phyloP scores from a whole-genome alignment of 73 alveolate genomes.

The Paramecium tetraurelia region DNA sequence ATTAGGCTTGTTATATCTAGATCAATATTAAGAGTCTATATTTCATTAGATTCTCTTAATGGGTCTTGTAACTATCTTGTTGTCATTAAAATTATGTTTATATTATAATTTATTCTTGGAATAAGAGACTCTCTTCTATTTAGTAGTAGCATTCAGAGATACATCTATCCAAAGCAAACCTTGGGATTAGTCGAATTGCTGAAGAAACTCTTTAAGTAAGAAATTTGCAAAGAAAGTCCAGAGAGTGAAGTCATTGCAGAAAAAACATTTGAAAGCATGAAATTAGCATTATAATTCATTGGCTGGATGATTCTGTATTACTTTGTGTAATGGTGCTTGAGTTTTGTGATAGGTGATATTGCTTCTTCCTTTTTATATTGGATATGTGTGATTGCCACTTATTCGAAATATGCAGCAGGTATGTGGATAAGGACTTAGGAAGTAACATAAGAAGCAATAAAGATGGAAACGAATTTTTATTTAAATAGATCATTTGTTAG shows the following conservation, averaged over 20 bases:
- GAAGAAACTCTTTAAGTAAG: neutral
- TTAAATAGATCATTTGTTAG: neutral
- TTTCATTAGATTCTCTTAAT: neutral
- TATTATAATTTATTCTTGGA: constrained; percentile 33
- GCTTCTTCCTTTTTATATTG: neutral
- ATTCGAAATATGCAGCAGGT: constrained; percentile 2
- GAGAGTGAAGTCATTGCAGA: constrained; percentile 6
- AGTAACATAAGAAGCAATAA: neutral
- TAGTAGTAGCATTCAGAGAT: neutral
- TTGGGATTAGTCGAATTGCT: neutral
- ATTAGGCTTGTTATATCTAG: neutral
- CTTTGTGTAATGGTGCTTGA: neutral
- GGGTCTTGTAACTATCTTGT: neutral
- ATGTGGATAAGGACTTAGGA: constrained; percentile 43
- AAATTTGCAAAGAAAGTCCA: neutral
- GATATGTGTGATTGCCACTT: neutral
- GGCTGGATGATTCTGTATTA: neutral
- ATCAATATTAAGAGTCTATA: neutral
- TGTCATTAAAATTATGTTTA: constrained; percentile 4
- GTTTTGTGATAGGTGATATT: neutral
- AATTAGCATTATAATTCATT: neutral
- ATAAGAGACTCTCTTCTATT: neutral
- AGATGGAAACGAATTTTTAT: constrained; percentile 2
- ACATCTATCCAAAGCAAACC: neutral
- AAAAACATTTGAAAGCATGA: constrained; percentile 2